These are phyloP conservation scores for Bipolaris victoriae DNA, from an alignment of 2,329 filamentous ascomycete genomes.

Conservation along the genomic window DNA sequence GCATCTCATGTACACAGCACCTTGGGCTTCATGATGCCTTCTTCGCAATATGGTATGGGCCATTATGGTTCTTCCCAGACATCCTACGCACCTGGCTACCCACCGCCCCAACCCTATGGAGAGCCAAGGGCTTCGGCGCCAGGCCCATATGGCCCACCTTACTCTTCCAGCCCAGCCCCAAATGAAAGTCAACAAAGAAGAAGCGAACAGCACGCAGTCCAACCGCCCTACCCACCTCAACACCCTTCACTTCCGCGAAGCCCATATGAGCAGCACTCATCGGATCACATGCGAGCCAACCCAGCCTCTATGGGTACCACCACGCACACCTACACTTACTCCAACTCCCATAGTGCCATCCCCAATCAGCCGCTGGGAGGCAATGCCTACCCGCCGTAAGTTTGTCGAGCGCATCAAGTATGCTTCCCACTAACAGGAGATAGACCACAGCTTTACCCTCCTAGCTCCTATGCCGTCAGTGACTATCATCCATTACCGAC, in stretches of 20 bases:
- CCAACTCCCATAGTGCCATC: constrained; percentile 39
- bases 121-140: constrained; percentile 38
- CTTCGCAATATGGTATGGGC: constrained; percentile 48
- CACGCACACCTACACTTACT: constrained; percentile 41
- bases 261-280: constrained; percentile 43
- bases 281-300: constrained; percentile 39
- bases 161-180: constrained; percentile 35
- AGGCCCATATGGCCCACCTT: constrained; percentile 37
- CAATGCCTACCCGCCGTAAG: constrained; percentile 46
- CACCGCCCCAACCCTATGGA: constrained; percentile 38
- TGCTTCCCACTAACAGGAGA: constrained; percentile 13
- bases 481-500: constrained; percentile 45
- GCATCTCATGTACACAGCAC: constrained; percentile 40
- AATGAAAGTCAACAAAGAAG: constrained; percentile 35
- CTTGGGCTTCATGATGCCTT: constrained; percentile 50
- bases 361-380: constrained; percentile 37
- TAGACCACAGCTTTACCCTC: constrained; percentile 43
- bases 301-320: constrained; percentile 35
- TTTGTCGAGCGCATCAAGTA: constrained; percentile 5
- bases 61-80: constrained; percentile 43
- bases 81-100: constrained; percentile 43
- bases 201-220: constrained; percentile 34
- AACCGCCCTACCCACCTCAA: constrained; percentile 42
- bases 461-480: constrained; percentile 42
- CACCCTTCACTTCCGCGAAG: constrained; percentile 37